Base-by-base conservation (phyloP, 441 rosid species). In the Pelargonium fulgidum region DNA sequence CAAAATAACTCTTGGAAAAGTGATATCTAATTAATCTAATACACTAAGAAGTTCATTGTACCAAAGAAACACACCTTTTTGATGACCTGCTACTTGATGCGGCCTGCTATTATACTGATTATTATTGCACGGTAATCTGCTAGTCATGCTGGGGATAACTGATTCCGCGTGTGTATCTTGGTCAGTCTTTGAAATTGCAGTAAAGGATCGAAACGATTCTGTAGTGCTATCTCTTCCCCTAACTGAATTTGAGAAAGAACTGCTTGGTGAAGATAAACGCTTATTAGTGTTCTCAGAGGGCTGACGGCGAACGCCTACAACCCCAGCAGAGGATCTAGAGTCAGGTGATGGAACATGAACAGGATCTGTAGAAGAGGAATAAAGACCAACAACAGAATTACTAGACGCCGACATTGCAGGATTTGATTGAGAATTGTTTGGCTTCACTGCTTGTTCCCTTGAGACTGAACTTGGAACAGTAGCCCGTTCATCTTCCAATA, bases 271-370 rank as follows among this genome's bases (percentile, higher is more conserved):
- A 67, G 87, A 71, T 62, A 83, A 69, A 79, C 72, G 84, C 78
- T 81, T 87, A 11, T 67, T 71, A 45, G 84, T 71, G 76, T 72
- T 81, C 71, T 86, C 91, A 75, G 81, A 74, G 79, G 83, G 72
- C 67, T 80, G 89, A 42, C 90, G 84, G 62, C 91, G 86, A 64
- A 80, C 87, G 63, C 97, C 94, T 47, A 82, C 95, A 71, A 85
- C 91, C 70, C 92, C 96, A 74, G 89, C 93, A 73, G 88, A 79
- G 66, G 95, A 74, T 82, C 95, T 79, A 36, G 91, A 88, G 77
- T 88, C 96, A 70, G 95, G 95, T 75, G 97, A 88, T 77, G 98
- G 98, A 67, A 93, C 98, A 72, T 93, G 96, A 79, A 91, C 93
- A 72, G 97, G 97, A 78, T 93, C 98, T 59, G 84, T 85, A 47